phyloP scores from a whole-genome alignment of 805 yeast genomes.

The Wickerhamiella vanderwaltii region DNA sequence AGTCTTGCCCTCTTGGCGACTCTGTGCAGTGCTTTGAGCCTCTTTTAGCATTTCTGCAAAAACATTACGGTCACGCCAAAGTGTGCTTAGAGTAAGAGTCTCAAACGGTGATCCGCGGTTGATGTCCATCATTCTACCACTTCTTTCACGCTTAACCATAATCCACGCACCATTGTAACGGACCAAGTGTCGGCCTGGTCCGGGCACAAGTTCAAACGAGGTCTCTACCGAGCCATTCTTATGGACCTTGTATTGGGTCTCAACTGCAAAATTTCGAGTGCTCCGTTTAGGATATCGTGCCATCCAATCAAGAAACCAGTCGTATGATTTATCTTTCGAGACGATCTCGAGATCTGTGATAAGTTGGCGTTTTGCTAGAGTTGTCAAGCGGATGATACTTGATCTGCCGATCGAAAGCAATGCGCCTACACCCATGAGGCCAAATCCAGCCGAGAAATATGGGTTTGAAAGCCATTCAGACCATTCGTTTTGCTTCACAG shows the following conservation, averaged over 20 bases:
- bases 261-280: constrained; percentile 80
- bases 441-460: constrained; percentile 98
- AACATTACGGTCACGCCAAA: constrained; percentile 65
- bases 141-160: constrained; percentile 78
- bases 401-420: constrained; percentile 66
- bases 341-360: constrained; percentile 89
- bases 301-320: constrained; percentile 97
- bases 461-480: constrained; percentile 44
- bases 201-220: constrained; percentile 84
- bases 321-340: constrained; percentile 81
- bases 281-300: constrained; percentile 60
- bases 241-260: constrained; percentile 75
- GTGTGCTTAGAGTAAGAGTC: constrained; percentile 85
- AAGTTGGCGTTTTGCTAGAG: constrained; percentile 65
- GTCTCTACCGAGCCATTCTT: constrained; percentile 86
- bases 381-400: constrained; percentile 49
- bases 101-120: constrained; percentile 90
- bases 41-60: constrained; percentile 64
- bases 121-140: constrained; percentile 78
- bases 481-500: too few relatives aligned
- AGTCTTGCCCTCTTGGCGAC: constrained; percentile 81
- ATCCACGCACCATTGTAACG: constrained; percentile 78
- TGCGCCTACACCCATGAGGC: constrained; percentile 90
- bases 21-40: constrained; percentile 73
- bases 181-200: constrained; percentile 90